Base-by-base conservation (phyloP, 1,139 yeast genomes). In the Saccharomyces hybrid region DNA sequence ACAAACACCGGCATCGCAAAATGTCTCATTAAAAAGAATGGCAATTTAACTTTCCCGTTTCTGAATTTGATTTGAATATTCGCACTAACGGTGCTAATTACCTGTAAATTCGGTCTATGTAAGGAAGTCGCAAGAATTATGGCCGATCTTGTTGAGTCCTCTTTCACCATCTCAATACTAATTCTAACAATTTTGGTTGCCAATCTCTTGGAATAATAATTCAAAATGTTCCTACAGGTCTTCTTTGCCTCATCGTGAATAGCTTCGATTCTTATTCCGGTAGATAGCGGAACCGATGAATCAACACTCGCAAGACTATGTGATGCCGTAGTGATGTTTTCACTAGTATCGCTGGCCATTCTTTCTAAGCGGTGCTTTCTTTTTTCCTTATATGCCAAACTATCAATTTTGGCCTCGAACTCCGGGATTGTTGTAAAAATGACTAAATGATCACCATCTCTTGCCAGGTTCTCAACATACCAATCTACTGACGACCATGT, bases 401-500 rank as follows among this genome's bases (percentile, higher is more conserved):
- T 29, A 50, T 55, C 56, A 9, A 59, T 53, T 29, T 55, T 53
- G 16, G 61, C 60, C 48, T 67, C 69, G 56, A 65, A 67, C 9
- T 59, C 69, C 50, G 77, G 76, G 7, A 81, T 71, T 29, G 76
- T 65, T 2, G 82, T 64, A 2, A 71, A 62, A 8, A 86, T 76
- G 9, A 84, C 78, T 9, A 86, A 69, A 25, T 82, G 77, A 64
- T 85, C 95, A 25, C 91, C 90, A 64, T 83, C 75, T 58, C 75
- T 76, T 29, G 81, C 71, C 50, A 78, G 73, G 49, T 76, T 73
- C 52, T 75, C 74, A 52, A 84, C 71, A 27, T 81, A 73, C 82
- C 86, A 85, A 64, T 84, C 88, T n/a, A 85, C 72, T 0, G 88
- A 81, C 9, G 81, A 82, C 86, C 90, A 82, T 1, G 91, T 84